These are phyloP conservation scores for Rhododendron molle DNA, from an alignment of 148 eudicot genomes.

Conservation along the genomic window DNA sequence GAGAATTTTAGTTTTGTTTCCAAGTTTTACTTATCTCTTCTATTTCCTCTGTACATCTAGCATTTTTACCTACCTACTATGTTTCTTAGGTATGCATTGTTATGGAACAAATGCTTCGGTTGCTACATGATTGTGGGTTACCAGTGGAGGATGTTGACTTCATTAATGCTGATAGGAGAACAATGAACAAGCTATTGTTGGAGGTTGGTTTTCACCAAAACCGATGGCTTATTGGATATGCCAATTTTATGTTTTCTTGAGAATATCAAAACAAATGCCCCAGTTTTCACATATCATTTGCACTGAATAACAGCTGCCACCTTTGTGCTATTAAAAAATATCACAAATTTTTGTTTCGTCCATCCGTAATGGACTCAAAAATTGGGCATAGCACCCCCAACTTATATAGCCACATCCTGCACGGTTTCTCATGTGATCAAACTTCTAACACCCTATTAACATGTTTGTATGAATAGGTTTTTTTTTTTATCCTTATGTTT, in stretches of 20 bases:
- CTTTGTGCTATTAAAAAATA: neutral
- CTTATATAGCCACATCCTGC: neutral
- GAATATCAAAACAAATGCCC: no score
- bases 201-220: conserved; percentile 50
- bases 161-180: conserved; percentile 89
- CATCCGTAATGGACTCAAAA: neutral
- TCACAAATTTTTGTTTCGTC: neutral
- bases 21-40: neutral
- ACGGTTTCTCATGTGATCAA: neutral
- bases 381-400: neutral
- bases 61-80: neutral
- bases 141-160: conserved; percentile 93
- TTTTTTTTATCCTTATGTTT: no score
- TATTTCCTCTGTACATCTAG: neutral
- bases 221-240: neutral
- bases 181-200: conserved; percentile 77
- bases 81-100: conserved; percentile 71
- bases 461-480: neutral
- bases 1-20: neutral
- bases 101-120: conserved; percentile 96
- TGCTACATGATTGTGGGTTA: conserved; percentile 91
- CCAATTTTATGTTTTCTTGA: neutral
- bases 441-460: neutral
- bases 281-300: no score
- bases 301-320: neutral